Evolutionary conservation across 2,329 filamentous ascomycete genomes (phyloP).

Genomic region (Stenocarpella maydis): DNA sequence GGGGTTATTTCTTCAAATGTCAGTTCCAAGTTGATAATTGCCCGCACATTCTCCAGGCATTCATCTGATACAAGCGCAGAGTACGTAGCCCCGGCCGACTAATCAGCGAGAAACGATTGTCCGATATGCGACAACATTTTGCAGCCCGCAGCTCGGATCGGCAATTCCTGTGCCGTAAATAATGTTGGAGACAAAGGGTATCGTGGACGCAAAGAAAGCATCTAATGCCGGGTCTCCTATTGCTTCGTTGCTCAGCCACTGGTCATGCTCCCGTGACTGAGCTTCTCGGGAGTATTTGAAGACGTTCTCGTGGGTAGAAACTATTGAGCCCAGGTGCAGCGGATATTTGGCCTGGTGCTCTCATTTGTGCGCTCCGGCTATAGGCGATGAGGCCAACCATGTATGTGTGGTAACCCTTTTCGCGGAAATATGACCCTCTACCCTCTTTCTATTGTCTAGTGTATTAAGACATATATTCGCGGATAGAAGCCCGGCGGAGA

Average conservation of each 20-base stretch:
- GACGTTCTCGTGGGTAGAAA: slow-evolving; percentile 38
- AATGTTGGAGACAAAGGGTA: slow-evolving; percentile 42
- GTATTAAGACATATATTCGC: slow-evolving; percentile 50
- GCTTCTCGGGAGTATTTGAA: slow-evolving; percentile 40
- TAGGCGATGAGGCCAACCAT: slow-evolving; percentile 44
- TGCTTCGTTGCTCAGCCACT: slow-evolving; percentile 48
- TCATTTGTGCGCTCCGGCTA: slow-evolving; percentile 39
- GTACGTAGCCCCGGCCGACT: slow-evolving; percentile 40
- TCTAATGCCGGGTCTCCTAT: slow-evolving; percentile 44
- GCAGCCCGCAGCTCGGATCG: slow-evolving; percentile 43
- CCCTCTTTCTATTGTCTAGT: slow-evolving; percentile 54
- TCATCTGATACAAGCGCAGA: slow-evolving; percentile 16
- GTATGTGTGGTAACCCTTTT: slow-evolving; percentile 55
- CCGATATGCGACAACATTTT: slow-evolving; percentile 43
- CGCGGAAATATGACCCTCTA: slow-evolving; percentile 57
- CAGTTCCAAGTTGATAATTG: slow-evolving; percentile 14
- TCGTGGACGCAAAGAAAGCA: slow-evolving; percentile 42
- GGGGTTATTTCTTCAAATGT: too few species aligned
- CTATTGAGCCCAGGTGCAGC: slow-evolving; percentile 26
- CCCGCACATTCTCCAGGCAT: slow-evolving; percentile 5
- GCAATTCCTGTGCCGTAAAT: slow-evolving; percentile 41
- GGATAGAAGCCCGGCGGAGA: slow-evolving; percentile 9
- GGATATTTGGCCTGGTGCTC: slow-evolving; percentile 37
- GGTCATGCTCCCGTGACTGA: slow-evolving; percentile 47
- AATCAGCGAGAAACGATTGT: slow-evolving; percentile 44